Conservation (phyloP, 2,329 filamentous ascomycete genomes). For the Cyphellophora europaea region DNA sequence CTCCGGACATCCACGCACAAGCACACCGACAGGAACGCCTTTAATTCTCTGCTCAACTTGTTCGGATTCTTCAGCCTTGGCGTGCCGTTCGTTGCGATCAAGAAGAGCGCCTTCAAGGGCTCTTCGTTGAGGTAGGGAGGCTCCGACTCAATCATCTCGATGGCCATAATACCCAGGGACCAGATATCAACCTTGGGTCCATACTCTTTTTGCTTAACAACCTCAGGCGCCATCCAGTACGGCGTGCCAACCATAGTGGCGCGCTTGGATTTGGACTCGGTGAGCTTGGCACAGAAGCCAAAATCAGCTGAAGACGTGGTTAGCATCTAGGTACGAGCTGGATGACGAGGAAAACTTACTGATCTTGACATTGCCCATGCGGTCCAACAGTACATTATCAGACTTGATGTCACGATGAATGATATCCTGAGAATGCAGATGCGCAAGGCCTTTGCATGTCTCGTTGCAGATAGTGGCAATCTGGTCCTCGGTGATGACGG, state of each 20-base stretch:
- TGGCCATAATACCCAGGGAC: conserved; percentile 98
- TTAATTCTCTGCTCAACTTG: conserved; percentile 94
- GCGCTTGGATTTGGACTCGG: conserved; percentile 91
- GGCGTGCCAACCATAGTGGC: conserved; percentile 99
- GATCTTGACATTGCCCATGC: conserved; percentile 93
- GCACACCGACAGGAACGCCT: conserved; percentile 92
- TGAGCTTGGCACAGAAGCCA: conserved; percentile 97
- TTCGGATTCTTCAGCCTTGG: conserved; percentile 94
- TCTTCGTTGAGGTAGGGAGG: conserved; percentile 95
- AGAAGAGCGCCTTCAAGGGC: conserved; percentile 80
- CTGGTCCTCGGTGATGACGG: conserved; percentile 86
- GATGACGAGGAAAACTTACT: too few relatives aligned
- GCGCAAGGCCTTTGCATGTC: conserved; percentile 92
- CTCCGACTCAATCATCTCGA: conserved; percentile 99
- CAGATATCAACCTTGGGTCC: conserved; percentile 98
- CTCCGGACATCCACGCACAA: conserved; percentile 94
- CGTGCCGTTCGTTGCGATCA: conserved; percentile 95
- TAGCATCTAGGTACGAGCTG: too few relatives aligned
- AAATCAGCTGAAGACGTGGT: conserved; percentile 58
- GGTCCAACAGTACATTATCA: conserved; percentile 93
- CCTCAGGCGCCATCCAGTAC: conserved; percentile 99
- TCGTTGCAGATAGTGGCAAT: conserved; percentile 96
- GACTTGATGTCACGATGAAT: conserved; percentile 99
- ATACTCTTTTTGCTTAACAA: conserved; percentile 95
- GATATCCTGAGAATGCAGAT: conserved; percentile 91